These are phyloP conservation scores for Candida taoyuanica DNA, from an alignment of 805 yeast genomes.

Conservation along the genomic window DNA sequence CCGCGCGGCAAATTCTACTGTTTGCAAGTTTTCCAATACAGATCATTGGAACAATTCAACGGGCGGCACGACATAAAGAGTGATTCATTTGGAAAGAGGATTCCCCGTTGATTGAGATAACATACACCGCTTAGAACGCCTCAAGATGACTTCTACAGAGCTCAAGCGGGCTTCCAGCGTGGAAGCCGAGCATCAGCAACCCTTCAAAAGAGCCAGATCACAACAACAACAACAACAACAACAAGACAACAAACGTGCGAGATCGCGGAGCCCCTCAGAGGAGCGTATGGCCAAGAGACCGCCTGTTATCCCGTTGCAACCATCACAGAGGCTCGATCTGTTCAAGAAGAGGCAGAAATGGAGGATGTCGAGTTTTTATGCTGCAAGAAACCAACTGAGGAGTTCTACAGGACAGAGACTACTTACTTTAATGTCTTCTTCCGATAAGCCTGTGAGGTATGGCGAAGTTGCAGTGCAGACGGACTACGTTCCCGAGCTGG, in stretches of 20 bases:
- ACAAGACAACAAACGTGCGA: slow-evolving; percentile 4
- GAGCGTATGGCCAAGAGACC: slow-evolving; percentile 27
- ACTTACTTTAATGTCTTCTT: too few species aligned
- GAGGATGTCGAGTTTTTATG: slow-evolving; percentile 25
- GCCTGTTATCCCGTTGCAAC: slow-evolving; percentile 24
- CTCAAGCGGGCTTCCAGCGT: slow-evolving; percentile 2
- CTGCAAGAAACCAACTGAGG: slow-evolving; percentile 13
- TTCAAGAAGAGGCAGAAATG: slow-evolving; percentile 26
- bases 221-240: slow-evolving; percentile 1
- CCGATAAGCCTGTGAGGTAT: slow-evolving; percentile 4
- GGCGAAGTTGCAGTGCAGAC: slow-evolving; percentile 25
- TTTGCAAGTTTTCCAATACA: too few species aligned
- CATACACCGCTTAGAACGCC: neutral
- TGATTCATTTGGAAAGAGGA: neutral
- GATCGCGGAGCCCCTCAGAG: slow-evolving; percentile 6
- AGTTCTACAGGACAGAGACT: too few species aligned
- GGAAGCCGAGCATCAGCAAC: neutral
- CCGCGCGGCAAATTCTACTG: too few species aligned
- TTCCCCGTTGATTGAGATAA: too few species aligned
- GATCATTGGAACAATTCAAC: too few species aligned
- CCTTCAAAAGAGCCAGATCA: neutral
- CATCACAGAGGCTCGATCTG: slow-evolving; percentile 25
- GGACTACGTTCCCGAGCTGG: slow-evolving; percentile 17
- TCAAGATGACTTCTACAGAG: slow-evolving; percentile 1
- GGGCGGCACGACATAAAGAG: too few species aligned